Base-by-base conservation (phyloP, 2,329 filamentous ascomycete genomes). In the Ustilaginoidea virens region DNA sequence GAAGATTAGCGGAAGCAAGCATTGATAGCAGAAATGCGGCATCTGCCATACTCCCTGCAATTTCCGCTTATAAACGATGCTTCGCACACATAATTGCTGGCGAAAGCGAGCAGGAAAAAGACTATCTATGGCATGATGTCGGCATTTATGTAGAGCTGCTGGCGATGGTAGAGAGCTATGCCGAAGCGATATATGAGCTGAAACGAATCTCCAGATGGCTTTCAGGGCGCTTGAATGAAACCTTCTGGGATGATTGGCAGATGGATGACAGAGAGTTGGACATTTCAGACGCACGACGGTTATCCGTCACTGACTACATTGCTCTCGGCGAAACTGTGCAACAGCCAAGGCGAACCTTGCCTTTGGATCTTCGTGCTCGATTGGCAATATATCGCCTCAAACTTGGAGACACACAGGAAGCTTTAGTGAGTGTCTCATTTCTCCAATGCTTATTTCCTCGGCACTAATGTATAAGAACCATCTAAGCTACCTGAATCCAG, bases 201-300 rank as follows among this genome's bases (percentile, higher is more conserved):
- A 90, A 80, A 47, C 61, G 62, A 2, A 53, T 93, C 11, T 70
- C 79, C 14, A 66, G 92, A 32, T 93, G 85, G 83, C 62, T 93
- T 31, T 61, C 93, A 22, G 80, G 81, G 7, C 74, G 90, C 27
- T 58, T 64, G 20, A 58, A 67, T 4, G 86, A 98, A 48, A 51
- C 45, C 1, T 82, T 74, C 43, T 98, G 90, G 90, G 78, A 92
- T 33, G 48, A 63, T 7, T 63, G 67, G 38, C 59, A 66, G 17
- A 61, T 69, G 5, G 82, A 94, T 46, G 85, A 93, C 48, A 68
- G 85, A 32, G 90, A 98, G 53, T 98, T 85, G 72, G 90, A 98
- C 48, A 53, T 68, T 5, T 66, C 75, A 25, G 71, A 83, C 44
- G 61, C 66, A 13, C 75, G 90, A 35, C 73, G 86, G 33, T 49